Evolutionary conservation across 2,329 filamentous ascomycete genomes (phyloP).

Genomic region (Amesomyces nigricolor): DNA sequence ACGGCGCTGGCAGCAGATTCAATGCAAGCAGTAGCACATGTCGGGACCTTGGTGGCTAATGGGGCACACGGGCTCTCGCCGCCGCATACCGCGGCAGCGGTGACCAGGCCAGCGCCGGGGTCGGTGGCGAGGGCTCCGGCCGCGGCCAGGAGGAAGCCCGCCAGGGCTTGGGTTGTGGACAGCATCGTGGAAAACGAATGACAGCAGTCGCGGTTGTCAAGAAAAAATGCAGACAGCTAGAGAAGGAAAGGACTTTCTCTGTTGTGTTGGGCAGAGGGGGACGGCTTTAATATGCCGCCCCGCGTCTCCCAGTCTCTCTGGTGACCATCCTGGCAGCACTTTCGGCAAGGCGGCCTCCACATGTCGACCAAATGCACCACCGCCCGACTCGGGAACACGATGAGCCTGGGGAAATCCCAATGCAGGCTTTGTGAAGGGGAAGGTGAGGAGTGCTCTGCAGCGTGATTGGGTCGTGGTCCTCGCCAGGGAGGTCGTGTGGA

Average conservation of each 20-base stretch:
- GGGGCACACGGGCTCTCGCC: slow-evolving; percentile 2
- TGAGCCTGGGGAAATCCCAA: neutral
- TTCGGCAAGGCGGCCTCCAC: neutral
- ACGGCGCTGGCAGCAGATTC: neutral
- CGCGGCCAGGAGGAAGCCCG: neutral
- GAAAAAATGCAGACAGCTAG: neutral
- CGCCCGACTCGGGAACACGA: too few species aligned
- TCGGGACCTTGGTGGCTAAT: neutral
- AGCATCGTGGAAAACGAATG: slow-evolving; percentile 5
- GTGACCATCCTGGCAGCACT: neutral
- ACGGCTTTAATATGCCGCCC: neutral
- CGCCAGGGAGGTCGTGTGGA: neutral
- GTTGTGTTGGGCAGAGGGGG: neutral
- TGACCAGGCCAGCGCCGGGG: neutral
- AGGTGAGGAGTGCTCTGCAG: neutral
- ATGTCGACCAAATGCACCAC: neutral
- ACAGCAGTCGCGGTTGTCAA: neutral
- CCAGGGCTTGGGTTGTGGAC: neutral
- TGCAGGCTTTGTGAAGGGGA: neutral
- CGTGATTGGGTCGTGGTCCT: neutral
- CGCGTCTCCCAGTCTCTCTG: neutral
- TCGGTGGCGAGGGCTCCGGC: neutral
- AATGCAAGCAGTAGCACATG: slow-evolving; percentile 7
- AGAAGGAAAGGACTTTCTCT: neutral
- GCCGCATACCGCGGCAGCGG: neutral